Evolutionary conservation across 306 rosid species (phyloP).

Genomic region (Sindora glabra): DNA sequence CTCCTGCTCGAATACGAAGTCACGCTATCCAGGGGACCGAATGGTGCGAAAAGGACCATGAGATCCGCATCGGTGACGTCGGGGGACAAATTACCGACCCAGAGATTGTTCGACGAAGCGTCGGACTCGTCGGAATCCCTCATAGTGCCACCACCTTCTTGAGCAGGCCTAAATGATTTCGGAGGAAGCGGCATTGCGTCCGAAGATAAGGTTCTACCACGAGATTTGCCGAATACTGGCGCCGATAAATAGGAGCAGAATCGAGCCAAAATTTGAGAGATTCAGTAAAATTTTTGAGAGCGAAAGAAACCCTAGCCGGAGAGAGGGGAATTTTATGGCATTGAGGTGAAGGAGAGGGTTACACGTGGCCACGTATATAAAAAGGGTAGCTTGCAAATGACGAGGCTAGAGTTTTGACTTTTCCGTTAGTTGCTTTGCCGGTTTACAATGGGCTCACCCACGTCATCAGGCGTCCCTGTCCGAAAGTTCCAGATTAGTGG

Average conservation of each 20-base stretch:
- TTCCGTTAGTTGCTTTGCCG: no score
- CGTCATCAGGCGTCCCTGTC: no score
- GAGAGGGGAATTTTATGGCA: no score
- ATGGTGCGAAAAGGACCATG: conserved; percentile 63
- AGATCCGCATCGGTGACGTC: conserved; percentile 77
- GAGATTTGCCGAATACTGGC: no score
- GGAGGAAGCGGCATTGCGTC: conserved; percentile 60
- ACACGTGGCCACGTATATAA: no score
- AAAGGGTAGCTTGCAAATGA: no score
- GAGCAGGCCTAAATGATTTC: conserved; percentile 26
- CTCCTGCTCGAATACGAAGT: conserved; percentile 71
- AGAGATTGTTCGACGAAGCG: conserved; percentile 68
- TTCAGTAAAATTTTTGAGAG: not conserved
- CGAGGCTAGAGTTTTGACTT: no score
- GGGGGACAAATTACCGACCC: conserved; percentile 80
- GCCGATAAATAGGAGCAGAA: not conserved
- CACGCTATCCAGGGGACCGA: conserved; percentile 87
- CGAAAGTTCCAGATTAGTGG: no score
- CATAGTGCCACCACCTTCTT: not conserved
- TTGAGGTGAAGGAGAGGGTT: no score
- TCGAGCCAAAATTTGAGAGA: not conserved
- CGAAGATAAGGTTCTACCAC: no score
- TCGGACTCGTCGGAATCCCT: conserved; percentile 41
- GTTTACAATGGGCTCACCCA: no score
- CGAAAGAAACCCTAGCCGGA: not conserved